Conservation (phyloP, 805 yeast genomes). For the Teunomyces gatunensis region DNA sequence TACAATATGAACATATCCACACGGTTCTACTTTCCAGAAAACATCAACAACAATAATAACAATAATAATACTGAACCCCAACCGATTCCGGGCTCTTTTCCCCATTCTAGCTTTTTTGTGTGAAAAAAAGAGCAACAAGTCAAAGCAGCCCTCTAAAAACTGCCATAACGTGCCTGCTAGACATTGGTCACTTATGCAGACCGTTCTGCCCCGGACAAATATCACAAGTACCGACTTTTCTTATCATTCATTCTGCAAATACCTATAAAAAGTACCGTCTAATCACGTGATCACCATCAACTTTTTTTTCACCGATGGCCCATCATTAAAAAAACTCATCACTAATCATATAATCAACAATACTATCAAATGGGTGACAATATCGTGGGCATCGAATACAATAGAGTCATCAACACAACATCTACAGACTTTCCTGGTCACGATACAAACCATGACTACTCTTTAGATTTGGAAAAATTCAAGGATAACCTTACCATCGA, state of each 20-base stretch:
- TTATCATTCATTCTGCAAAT: too few relatives aligned
- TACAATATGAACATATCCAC: not conserved
- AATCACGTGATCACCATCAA: not conserved
- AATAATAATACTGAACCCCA: not conserved
- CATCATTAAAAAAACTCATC: slow-evolving; percentile 3
- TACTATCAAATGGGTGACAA: slow-evolving; percentile 30
- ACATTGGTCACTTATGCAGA: too few relatives aligned
- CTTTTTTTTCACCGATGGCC: slow-evolving; percentile 5
- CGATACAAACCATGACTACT: slow-evolving; percentile 55
- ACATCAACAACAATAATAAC: too few relatives aligned
- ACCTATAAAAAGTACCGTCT: not conserved
- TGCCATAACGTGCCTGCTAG: too few relatives aligned
- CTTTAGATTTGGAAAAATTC: slow-evolving; percentile 85
- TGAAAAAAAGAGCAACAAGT: not conserved
- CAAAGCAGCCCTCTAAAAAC: not conserved
- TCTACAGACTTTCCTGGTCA: slow-evolving; percentile 94
- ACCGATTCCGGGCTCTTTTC: slow-evolving; percentile 3
- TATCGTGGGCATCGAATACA: slow-evolving; percentile 83
- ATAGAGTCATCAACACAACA: slow-evolving; percentile 85
- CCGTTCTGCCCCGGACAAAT: too few relatives aligned
- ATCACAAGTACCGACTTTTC: too few relatives aligned
- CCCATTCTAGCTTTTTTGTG: not conserved
- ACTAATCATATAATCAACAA: not conserved
- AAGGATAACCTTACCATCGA: slow-evolving; percentile 63
- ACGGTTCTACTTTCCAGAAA: not conserved